Conservation (phyloP, 2,329 filamentous ascomycete species). For the Verticillium nubilum region DNA sequence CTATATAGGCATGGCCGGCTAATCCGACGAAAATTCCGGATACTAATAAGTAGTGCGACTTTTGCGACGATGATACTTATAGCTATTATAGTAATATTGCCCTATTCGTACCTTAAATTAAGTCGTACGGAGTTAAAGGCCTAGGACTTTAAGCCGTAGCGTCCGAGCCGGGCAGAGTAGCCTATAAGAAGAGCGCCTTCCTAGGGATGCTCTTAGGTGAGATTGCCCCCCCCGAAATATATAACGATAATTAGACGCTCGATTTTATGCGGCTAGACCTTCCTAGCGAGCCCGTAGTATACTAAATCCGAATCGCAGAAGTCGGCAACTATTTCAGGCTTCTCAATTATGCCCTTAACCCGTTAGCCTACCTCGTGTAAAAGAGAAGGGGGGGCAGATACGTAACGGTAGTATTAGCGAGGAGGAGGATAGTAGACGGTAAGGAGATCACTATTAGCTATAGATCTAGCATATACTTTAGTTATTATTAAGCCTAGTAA, state of each 20-base stretch:
- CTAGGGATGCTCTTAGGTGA: neutral
- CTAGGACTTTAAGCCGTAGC: slow-evolving; percentile 2
- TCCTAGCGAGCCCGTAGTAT: neutral
- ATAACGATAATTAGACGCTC: neutral
- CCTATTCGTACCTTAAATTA: neutral
- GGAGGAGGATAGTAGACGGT: neutral
- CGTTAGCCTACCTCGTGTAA: neutral
- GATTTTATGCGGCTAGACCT: neutral
- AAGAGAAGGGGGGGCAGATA: slow-evolving; percentile 1
- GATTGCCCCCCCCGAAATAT: neutral
- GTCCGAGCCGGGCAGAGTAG: neutral
- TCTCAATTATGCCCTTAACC: slow-evolving; percentile 1
- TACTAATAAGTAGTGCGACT: neutral
- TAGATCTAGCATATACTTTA: neutral
- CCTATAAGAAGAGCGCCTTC: neutral
- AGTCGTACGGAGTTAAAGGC: neutral
- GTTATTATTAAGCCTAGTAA: too few relatives aligned
- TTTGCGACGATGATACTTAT: neutral
- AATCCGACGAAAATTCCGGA: neutral
- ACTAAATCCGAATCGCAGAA: neutral
- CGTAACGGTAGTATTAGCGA: neutral
- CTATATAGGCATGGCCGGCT: neutral
- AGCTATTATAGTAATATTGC: neutral
- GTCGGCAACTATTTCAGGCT: slow-evolving; percentile 1
- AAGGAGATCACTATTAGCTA: neutral